Evolutionary conservation across 2,329 filamentous ascomycete genomes (phyloP).

Genomic region (Calonectria fujianensis): DNA sequence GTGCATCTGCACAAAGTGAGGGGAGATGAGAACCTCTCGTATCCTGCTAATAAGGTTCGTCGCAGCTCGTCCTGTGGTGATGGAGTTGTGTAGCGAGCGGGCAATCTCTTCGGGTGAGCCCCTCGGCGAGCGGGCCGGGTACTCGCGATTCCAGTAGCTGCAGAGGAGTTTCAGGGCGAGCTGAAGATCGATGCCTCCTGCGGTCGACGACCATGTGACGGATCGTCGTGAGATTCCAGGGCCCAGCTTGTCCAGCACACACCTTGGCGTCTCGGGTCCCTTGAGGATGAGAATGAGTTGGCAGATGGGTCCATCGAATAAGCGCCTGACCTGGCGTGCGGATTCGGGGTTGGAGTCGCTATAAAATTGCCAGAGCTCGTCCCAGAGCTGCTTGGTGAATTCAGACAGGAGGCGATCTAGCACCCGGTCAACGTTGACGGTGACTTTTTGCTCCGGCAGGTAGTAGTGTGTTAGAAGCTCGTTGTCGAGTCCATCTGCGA

Average conservation of each 20-base stretch:
- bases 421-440: conserved; percentile 60
- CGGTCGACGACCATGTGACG: conserved; percentile 58
- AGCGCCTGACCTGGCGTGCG: conserved; percentile 56
- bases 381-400: conserved; percentile 60
- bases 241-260: conserved; percentile 59
- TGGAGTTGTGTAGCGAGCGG: conserved; percentile 55
- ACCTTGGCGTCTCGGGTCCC: conserved; percentile 60
- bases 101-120: conserved; percentile 61
- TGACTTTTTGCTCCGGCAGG: conserved; percentile 57
- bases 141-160: conserved; percentile 61
- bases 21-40: conserved; percentile 57
- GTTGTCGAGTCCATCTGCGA: conserved; percentile 60
- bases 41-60: conserved; percentile 56
- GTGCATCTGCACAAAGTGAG: conserved; percentile 62
- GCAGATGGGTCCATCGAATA: conserved; percentile 62
- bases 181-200: conserved; percentile 59
- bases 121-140: conserved; percentile 58
- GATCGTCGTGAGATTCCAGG: conserved; percentile 59
- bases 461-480: conserved; percentile 63
- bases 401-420: conserved; percentile 59
- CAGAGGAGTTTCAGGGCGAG: conserved; percentile 61
- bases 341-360: conserved; percentile 55
- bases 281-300: conserved; percentile 62
- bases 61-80: conserved; percentile 57
- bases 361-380: conserved; percentile 61